Percentiles rank a stretch among this genome's conserved stretches.
phyloP scores from a whole-genome alignment of 139 green algal genomes.

The Medakamo hakoo region DNA sequence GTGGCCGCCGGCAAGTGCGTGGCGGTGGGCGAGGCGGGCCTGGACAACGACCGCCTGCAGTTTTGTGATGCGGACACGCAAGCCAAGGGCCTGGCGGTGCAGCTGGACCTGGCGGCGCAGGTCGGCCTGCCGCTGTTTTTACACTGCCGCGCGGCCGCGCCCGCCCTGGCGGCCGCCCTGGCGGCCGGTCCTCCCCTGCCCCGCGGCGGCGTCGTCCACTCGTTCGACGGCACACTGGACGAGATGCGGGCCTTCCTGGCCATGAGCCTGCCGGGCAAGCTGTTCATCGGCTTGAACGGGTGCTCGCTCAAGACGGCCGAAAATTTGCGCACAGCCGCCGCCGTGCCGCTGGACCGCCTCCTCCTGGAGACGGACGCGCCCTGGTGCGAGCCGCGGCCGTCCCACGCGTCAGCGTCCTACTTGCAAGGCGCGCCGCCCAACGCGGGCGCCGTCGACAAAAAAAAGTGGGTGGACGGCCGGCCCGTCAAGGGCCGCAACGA shows the following conservation, averaged over 20 bases:
- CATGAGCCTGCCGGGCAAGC: conserved; percentile 1
- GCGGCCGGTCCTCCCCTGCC: too few species aligned
- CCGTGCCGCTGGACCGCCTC: conserved; percentile 50
- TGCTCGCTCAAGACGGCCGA: conserved; percentile 73
- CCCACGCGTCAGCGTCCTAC: conserved; percentile 17
- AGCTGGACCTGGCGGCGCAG: conserved; percentile 43
- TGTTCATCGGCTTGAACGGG: conserved; percentile 63
- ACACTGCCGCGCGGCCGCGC: conserved; percentile 50
- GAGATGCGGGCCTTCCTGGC: conserved; percentile 45
- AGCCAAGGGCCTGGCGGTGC: conserved; percentile 36
- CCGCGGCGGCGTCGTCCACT: conserved; percentile 61
- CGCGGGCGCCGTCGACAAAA: conserved; percentile 42
- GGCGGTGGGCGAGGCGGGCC: conserved; percentile 69
- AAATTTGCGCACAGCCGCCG: conserved; percentile 48
- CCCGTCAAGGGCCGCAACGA: conserved; percentile 80
- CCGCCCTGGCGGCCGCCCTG: too few species aligned
- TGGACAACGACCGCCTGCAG: conserved; percentile 59
- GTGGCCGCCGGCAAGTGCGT: conserved; percentile 50
- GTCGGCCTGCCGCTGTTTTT: conserved; percentile 70
- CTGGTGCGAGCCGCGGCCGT: conserved; percentile 57
- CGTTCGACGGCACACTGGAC: conserved; percentile 54
- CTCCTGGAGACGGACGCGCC: conserved; percentile 78
- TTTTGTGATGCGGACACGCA: conserved; percentile 62
- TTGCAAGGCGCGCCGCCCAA: conserved; percentile 10
- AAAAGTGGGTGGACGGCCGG: conserved; percentile 41